phyloP scores from a whole-genome alignment of 495 filamentous ascomycete genomes.

The Aspergillus avenaceus region DNA sequence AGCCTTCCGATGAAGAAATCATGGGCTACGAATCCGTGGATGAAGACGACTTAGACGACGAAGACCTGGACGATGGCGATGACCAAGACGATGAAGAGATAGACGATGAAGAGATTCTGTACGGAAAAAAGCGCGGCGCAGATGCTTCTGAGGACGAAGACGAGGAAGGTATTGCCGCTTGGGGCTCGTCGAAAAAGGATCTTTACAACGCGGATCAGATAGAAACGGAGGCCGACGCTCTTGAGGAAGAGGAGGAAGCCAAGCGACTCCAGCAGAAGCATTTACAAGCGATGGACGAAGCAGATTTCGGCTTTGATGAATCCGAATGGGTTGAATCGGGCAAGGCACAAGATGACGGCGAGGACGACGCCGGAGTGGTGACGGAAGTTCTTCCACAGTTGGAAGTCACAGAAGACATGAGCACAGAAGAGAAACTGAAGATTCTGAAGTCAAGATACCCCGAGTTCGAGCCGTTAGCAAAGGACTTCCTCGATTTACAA shows the following conservation, averaged over 20 bases:
- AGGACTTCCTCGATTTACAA: conserved; percentile 74
- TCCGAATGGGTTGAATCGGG: conserved; percentile 66
- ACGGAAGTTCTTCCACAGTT: conserved; percentile 80
- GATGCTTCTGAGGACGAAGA: conserved; percentile 50
- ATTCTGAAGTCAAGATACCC: conserved; percentile 79
- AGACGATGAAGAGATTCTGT: conserved; percentile 17
- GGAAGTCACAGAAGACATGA: conserved; percentile 77
- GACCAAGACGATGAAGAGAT: conserved; percentile 37
- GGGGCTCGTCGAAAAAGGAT: conserved; percentile 82
- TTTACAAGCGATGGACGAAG: conserved; percentile 75
- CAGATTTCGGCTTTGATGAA: conserved; percentile 90
- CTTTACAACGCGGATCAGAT: conserved; percentile 90
- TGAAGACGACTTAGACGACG: conserved; percentile 49
- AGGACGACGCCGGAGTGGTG: conserved; percentile 52
- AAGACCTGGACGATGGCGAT: conserved; percentile 40
- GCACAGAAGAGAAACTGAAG: conserved; percentile 66
- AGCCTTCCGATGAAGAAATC: conserved; percentile 87
- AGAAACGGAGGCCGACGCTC: conserved; percentile 84
- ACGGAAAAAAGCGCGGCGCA: conserved; percentile 19
- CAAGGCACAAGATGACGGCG: conserved; percentile 31
- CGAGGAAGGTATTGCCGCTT: conserved; percentile 72
- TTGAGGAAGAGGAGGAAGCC: conserved; percentile 90
- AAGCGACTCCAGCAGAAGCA: conserved; percentile 85
- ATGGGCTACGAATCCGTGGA: conserved; percentile 56
- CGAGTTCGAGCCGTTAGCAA: conserved; percentile 80